Evolutionary conservation across 176 grass and related monocot species (phyloP), one percentile per base, ranked within the genome.

Genomic region (Carex parvula): DNA sequence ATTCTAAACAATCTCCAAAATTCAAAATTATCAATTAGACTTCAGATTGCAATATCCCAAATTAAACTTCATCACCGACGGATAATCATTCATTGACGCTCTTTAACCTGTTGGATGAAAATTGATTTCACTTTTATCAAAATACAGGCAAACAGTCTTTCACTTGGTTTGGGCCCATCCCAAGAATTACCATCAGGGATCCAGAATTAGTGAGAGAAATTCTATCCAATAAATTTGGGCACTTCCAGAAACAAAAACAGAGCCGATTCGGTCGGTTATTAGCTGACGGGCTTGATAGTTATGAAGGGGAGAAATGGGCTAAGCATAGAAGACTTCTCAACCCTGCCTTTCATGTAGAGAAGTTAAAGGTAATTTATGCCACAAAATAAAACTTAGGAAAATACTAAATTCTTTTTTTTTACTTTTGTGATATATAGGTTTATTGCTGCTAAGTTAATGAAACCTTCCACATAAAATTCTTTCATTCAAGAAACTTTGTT

Each of bases 251-350:
- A 78, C 86, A 68, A 83, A 8, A 0, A 9, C 42, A 24, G n/a
- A 89, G 33, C 84, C 55, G 50, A 61, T 60, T 94, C 0, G 6
- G n/a, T 0, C 85, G 82, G 41, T 9, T 91, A 54, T 33, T 94
- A 3, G 79, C 63, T 11, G 60, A 66, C 65, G 92, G 89, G 30
- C 54, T 97, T 64, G 64, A 48, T 0, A 88, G 37, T 57, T 77
- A 87, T 53, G 87, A 94, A 1, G 88, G 91, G 0, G 91, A 94
- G 85, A 94, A 97, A 90, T 94, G 94, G 94, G 91, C 88, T 10
- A 88, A 78, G 10, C 91, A 97, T 57, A 85, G 94, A n/a, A 94
- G 90, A 86, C 90, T 94, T 65, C 68, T 97, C 20, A 89, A 88
- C 79, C 91, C 94, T 32, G 90, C 91, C 78, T 97, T 97, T 83